Evolutionary conservation across 768 basidiomycete genomes (phyloP), one percentile per base, ranked within the genome.

Genomic region (Tremella fuciformis): DNA sequence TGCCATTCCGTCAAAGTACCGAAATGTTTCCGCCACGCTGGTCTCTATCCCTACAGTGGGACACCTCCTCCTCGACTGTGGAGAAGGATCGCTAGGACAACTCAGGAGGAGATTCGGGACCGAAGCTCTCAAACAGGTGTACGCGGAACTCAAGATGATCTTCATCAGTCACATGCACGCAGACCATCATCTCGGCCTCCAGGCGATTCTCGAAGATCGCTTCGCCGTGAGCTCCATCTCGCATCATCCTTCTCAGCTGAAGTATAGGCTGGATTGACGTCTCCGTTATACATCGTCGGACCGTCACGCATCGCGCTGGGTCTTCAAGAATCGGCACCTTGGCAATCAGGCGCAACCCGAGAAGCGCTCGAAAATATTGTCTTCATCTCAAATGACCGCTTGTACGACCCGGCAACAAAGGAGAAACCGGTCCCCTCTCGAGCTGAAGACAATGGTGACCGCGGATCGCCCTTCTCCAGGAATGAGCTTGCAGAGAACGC

Each of bases 11-110:
- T 86, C 82, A 39, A 89, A 86, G 73, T 90, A 90, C 66, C 83
- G 94, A 57, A 97, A 96, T 74, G 80, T 80, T 6, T 88, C 88
- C 15, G 82, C 86, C 0, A 91, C 88, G 0, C 81, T 93, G 3
- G 78, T 98, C 6, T 81, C 82, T 49, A 85, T 93, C 37, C 91
- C 93, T 0, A 77, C 79, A 0, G 80, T 81, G 55, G 89, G 89
- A 0, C 85, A 83, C 60, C 78, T 96, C 34, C 78, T 97, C n/a
- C 81, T 97, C 1, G 94, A 98, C 63, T 83, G 83, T 0, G 94
- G 94, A 0, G 94, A 98, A 78, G 92, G 91, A 0, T 91, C 92
- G 0, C 88, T 87, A 82, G 92, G 92, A 1, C 94, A 97, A 70
- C 81, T 97, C 2, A 81, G 81, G 2, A 82, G 94, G 2, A 83